Evolutionary conservation across 768 basidiomycete genomes (phyloP), one percentile per base, ranked within the genome.

Genomic region (Tylopilus cervinicoccineus): DNA sequence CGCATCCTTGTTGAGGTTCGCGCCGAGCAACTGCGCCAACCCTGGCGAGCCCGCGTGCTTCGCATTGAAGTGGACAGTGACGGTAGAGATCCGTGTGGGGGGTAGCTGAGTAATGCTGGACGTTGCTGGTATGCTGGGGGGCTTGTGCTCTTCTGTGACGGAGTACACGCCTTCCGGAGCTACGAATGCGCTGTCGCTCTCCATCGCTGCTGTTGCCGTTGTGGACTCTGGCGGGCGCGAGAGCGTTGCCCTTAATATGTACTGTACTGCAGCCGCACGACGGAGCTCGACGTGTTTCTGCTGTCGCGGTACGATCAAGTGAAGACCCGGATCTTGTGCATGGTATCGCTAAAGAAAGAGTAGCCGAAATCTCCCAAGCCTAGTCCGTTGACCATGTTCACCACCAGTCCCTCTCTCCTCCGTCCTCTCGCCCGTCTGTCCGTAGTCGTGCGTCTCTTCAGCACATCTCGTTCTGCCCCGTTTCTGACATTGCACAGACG

Each of bases 81-180:
- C 71, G 12, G 75, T 76, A 45, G 83, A 80, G 31, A 89, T 71
- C 31, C 73, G 77, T 47, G 88, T 81, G 8, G 88, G 83, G 61
- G 76, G 80, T 12, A 63, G 57, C 56, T 51, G 70, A 26, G 66
- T 54, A 41, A 58, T 59, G 48, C 62, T 62, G 38, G 70, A 61
- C 38, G 69, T 68, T 43, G 68, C 68, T 52, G 76, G 75, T 41
- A 72, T 57, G 28, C 72, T 63, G 37, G 76, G 70, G 0, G 86
- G 82, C 65, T 84, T 89, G 75, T 88, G 84, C 61, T 92, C 91
- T 58, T 92, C 90, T 16, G 85, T 88, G 63, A 90, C 79, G 22
- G 88, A 84, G 72, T 93, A 93, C 36, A 92, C 88, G 57, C 90
- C 90, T 68, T 93, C 90, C 44, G 90, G 90, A 28, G 90, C 89